A percentile compares a stretch with the other conserved stretches of the same genome.
Evolutionary conservation across 2,329 filamentous ascomycete genomes (phyloP).

Genomic region (Uncinocarpus reesii): DNA sequence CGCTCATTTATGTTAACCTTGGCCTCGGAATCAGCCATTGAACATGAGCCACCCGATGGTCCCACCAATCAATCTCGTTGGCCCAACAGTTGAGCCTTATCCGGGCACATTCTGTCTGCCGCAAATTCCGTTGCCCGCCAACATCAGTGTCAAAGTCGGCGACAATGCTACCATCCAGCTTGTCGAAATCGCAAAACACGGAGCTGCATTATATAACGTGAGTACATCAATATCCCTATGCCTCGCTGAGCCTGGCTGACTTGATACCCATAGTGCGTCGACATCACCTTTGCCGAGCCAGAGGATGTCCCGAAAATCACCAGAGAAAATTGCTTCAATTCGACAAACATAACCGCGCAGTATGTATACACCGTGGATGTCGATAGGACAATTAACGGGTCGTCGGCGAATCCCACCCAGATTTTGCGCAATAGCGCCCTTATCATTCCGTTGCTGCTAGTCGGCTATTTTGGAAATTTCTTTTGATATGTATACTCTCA

Average conservation of each 20-base stretch:
- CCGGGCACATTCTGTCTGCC: slow-evolving; percentile 81
- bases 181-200: slow-evolving; percentile 72
- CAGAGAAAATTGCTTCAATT: slow-evolving; percentile 79
- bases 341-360: slow-evolving; percentile 51
- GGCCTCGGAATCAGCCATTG: slow-evolving; percentile 66
- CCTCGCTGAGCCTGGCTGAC: slow-evolving; percentile 1
- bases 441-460: slow-evolving; percentile 23
- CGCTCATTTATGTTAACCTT: slow-evolving; percentile 82
- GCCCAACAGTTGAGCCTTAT: slow-evolving; percentile 73
- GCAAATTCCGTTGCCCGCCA: slow-evolving; percentile 71
- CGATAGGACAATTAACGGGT: no score
- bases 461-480: slow-evolving; percentile 9
- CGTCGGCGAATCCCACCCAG: slow-evolving; percentile 10
- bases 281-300: slow-evolving; percentile 81
- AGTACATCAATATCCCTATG: slow-evolving; percentile 25
- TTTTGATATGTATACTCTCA: slow-evolving; percentile 1
- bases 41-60: slow-evolving; percentile 87
- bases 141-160: slow-evolving; percentile 61
- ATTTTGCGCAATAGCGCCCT: slow-evolving; percentile 17
- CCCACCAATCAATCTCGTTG: slow-evolving; percentile 68
- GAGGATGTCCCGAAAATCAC: slow-evolving; percentile 63
- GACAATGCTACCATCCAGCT: slow-evolving; percentile 85
- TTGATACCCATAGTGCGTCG: slow-evolving; percentile 62
- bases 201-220: slow-evolving; percentile 72
- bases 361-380: slow-evolving; percentile 14